Percentiles rank a stretch among this genome's conserved stretches.
Evolutionary conservation across 2,329 filamentous ascomycete species (phyloP).

Genomic region (Fusarium drepaniforme): DNA sequence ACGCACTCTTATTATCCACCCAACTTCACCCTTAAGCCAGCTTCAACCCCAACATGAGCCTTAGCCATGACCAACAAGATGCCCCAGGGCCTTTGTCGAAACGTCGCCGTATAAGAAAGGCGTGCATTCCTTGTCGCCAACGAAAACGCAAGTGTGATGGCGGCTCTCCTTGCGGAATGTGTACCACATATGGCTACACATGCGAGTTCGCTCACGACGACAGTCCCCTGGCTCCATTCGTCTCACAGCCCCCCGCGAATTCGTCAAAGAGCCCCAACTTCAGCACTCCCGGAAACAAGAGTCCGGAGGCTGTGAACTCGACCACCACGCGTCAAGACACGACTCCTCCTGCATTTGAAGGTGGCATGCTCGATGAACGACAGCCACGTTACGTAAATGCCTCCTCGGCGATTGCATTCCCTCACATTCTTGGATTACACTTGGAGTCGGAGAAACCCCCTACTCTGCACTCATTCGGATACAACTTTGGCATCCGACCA

Average conservation of each 20-base stretch:
- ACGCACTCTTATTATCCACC: background rate
- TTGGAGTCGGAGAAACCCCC: conserved; percentile 35
- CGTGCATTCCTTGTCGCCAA: conserved; percentile 40
- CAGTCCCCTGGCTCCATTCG: conserved; percentile 4
- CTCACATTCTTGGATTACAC: conserved; percentile 28
- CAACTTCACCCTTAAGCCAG: background rate
- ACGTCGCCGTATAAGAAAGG: conserved; percentile 29
- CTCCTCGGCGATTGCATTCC: conserved; percentile 38
- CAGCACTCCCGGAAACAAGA: background rate
- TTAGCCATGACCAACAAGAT: background rate
- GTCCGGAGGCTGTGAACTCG: conserved; percentile 3
- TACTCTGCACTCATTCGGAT: conserved; percentile 34
- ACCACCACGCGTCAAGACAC: background rate
- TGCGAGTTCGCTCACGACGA: conserved; percentile 30
- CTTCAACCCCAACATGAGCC: background rate
- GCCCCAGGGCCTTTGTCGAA: background rate
- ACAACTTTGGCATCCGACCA: conserved; percentile 40
- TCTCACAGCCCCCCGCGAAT: background rate
- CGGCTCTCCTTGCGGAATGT: conserved; percentile 36
- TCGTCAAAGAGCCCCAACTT: background rate
- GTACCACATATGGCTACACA: conserved; percentile 38
- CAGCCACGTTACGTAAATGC: conserved; percentile 33
- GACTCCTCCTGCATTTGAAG: background rate
- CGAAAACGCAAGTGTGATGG: conserved; percentile 43
- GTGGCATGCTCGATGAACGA: conserved; percentile 35